Evolutionary conservation across 2,329 filamentous ascomycete genomes (phyloP).

Genomic region (Cladosporium sp.): DNA sequence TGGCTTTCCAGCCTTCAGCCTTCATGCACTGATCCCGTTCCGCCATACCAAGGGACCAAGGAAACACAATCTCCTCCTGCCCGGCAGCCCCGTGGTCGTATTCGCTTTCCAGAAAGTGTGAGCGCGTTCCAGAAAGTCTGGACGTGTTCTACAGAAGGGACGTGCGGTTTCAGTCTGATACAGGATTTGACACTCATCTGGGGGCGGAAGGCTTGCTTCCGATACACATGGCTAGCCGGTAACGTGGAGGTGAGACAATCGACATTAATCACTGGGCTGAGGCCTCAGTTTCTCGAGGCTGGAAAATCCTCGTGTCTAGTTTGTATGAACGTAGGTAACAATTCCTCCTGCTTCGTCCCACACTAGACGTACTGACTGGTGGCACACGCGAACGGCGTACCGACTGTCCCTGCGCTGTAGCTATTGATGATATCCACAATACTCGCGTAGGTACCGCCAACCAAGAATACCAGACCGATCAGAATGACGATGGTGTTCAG

Average conservation of each 20-base stretch:
- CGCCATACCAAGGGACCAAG: neutral
- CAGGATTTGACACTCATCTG: neutral
- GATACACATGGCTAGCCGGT: neutral
- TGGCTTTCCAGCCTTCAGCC: neutral
- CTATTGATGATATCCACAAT: constrained; percentile 74
- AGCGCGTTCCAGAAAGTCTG: no score
- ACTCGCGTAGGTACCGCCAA: constrained; percentile 73
- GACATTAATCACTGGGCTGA: neutral
- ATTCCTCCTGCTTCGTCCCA: neutral
- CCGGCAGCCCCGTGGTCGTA: neutral
- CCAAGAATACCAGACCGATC: constrained; percentile 76
- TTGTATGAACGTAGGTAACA: neutral
- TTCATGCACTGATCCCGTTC: neutral
- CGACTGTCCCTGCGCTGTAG: constrained; percentile 65
- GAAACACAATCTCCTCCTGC: neutral
- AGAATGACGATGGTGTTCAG: constrained; percentile 73
- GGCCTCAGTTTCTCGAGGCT: neutral
- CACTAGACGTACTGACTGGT: constrained; percentile 27
- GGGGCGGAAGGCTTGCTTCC: neutral
- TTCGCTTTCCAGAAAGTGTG: neutral
- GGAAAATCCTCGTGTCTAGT: neutral
- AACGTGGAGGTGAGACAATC: neutral
- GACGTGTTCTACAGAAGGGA: neutral
- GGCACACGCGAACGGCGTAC: constrained; percentile 72
- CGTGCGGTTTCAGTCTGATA: neutral